These are phyloP conservation scores for Harringtonia lauricola DNA, from an alignment of 2,329 filamentous ascomycete species.

Conservation along the genomic window DNA sequence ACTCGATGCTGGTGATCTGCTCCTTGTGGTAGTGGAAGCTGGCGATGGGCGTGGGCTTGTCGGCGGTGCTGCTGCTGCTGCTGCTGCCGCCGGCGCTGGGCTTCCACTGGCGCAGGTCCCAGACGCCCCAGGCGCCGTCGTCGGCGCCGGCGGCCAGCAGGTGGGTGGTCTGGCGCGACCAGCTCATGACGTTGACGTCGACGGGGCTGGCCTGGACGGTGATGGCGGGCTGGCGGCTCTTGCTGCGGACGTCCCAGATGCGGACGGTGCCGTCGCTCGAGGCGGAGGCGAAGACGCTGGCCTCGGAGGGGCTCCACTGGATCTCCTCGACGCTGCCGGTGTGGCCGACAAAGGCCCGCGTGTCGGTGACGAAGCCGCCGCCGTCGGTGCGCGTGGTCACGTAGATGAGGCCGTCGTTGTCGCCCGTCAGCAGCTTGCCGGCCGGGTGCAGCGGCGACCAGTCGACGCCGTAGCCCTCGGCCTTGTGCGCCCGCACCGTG, in stretches of 20 bases:
- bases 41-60: slow-evolving; percentile 71
- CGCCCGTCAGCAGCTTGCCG: slow-evolving; percentile 83
- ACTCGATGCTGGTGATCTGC: slow-evolving; percentile 91
- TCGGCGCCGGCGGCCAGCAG: slow-evolving; percentile 88
- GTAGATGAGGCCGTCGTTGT: slow-evolving; percentile 84
- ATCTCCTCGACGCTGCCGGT: slow-evolving; percentile 81
- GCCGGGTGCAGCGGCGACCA: slow-evolving; percentile 77
- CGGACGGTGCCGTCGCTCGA: slow-evolving; percentile 91
- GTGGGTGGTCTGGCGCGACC: slow-evolving; percentile 81
- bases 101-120: slow-evolving; percentile 96
- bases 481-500: slow-evolving; percentile 82
- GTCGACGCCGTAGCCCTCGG: slow-evolving; percentile 92
- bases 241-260: slow-evolving; percentile 90
- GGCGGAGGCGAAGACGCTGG: slow-evolving; percentile 87
- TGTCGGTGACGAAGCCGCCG: slow-evolving; percentile 83
- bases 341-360: slow-evolving; percentile 73
- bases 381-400: slow-evolving; percentile 76
- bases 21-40: slow-evolving; percentile 93
- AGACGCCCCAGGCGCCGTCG: slow-evolving; percentile 88
- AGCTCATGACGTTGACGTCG: slow-evolving; percentile 94
- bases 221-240: slow-evolving; percentile 78
- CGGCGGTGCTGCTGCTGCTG: slow-evolving; percentile 15
- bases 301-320: slow-evolving; percentile 91
- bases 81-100: slow-evolving; percentile 31
- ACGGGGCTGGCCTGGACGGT: slow-evolving; percentile 72